Conservation (phyloP, 2,329 filamentous ascomycete species). For the Ophiosphaerella herpotricha region DNA sequence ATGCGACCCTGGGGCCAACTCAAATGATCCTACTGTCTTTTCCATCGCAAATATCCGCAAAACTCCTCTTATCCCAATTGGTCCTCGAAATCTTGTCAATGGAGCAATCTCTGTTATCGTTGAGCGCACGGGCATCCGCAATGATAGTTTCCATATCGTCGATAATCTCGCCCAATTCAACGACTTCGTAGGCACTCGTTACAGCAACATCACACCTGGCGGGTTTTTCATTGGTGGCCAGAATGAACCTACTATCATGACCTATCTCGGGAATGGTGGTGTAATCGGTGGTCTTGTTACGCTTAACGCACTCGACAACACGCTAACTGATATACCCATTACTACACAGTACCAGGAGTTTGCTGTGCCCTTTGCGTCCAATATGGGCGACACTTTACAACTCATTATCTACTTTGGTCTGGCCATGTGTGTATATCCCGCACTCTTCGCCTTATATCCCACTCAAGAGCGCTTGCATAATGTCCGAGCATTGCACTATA, state of each 20-base stretch:
- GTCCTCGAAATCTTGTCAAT: constrained; percentile 44
- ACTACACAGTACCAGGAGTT: constrained; percentile 75
- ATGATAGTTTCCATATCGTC: constrained; percentile 56
- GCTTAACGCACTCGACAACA: constrained; percentile 87
- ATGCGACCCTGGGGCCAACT: constrained; percentile 48
- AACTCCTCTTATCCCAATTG: constrained; percentile 45
- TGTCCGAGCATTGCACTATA: constrained; percentile 85
- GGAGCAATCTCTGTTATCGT: constrained; percentile 33
- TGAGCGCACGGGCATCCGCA: constrained; percentile 27
- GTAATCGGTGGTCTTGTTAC: constrained; percentile 72
- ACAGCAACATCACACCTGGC: constrained; percentile 73
- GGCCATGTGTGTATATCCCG: constrained; percentile 76
- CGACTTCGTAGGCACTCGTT: constrained; percentile 64
- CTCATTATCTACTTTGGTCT: constrained; percentile 82
- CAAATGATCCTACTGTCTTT: constrained; percentile 38
- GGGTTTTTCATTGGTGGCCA: constrained; percentile 78
- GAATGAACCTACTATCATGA: constrained; percentile 64
- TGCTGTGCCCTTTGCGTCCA: constrained; percentile 71
- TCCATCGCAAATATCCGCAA: constrained; percentile 29
- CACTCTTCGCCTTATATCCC: constrained; percentile 86
- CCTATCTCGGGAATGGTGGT: constrained; percentile 69
- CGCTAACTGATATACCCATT: constrained; percentile 71
- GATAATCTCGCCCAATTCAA: constrained; percentile 72
- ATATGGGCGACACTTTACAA: constrained; percentile 74
- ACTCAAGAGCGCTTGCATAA: constrained; percentile 80